Percentiles rank a stretch among this genome's conserved stretches.
These are phyloP conservation scores for Cyclotella distinguenda DNA, from an alignment of 108 stramenopile species.

Conservation along the genomic window DNA sequence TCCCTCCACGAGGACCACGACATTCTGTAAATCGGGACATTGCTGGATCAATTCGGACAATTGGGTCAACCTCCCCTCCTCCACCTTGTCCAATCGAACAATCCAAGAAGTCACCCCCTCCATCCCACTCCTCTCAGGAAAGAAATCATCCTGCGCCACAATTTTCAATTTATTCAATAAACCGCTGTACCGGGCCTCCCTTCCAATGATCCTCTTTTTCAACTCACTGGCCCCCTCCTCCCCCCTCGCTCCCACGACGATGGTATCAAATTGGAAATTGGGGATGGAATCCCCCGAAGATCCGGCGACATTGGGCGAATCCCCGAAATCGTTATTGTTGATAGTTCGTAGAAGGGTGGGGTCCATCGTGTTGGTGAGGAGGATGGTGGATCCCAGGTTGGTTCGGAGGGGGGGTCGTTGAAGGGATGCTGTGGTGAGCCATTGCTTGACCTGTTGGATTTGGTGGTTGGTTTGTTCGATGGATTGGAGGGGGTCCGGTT, in stretches of 20 bases:
- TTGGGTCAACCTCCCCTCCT: slow-evolving; percentile 19
- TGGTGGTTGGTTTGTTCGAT: no score
- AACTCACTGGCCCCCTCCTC: slow-evolving; percentile 43
- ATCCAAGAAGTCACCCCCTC: slow-evolving; percentile 65
- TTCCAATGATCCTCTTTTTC: slow-evolving; percentile 79
- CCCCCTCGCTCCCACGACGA: slow-evolving; percentile 75
- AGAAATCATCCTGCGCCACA: slow-evolving; percentile 17
- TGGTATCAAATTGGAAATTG: slow-evolving; percentile 70
- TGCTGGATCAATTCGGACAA: slow-evolving; percentile 40
- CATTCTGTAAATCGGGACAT: slow-evolving; percentile 50
- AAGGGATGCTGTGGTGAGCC: no score
- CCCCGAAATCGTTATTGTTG: slow-evolving; percentile 39
- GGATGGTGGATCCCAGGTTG: slow-evolving; percentile 24
- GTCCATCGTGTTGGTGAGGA: slow-evolving; percentile 22
- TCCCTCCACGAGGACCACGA: slow-evolving; percentile 61
- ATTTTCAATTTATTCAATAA: slow-evolving; percentile 77
- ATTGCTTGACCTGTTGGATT: no score
- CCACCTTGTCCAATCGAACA: slow-evolving; percentile 26
- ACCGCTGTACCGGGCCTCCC: slow-evolving; percentile 84
- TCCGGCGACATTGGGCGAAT: neutral
- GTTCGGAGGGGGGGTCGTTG: slow-evolving; percentile 21
- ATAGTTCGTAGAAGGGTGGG: slow-evolving; percentile 17
- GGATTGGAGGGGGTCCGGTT: no score
- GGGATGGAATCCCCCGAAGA: slow-evolving; percentile 2
- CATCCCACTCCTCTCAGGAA: slow-evolving; percentile 56